Base-by-base conservation (phyloP, 225 moss, liverwort and hornwort genomes). In the Neckera pumila region DNA sequence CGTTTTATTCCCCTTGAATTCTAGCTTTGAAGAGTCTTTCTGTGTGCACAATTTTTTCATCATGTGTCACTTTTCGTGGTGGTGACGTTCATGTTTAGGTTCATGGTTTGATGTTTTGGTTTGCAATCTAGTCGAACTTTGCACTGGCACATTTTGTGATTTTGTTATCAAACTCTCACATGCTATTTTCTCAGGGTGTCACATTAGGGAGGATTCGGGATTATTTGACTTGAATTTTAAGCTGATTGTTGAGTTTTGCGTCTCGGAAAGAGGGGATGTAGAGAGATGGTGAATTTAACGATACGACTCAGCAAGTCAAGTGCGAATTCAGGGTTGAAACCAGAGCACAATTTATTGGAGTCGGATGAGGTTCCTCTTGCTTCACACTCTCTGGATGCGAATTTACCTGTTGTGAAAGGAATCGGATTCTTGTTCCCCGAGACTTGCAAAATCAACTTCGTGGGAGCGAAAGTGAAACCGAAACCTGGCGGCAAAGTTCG, bases 211-310 rank as follows among this genome's bases (percentile, higher is more conserved):
- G 31, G 56, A 43, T 86, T 67, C 18, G 57, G 70, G 45, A 85
- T 74, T 56, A 25, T 43, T 14, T 51, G 26, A 31, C 76, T 76
- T 76, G 25, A 57, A n/a, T 67, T 87, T 66, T 81, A 61, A 85
- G 43, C 27, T 87, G 67, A 47, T 69, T 88, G 36, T 78, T 71
- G 42, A 90, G 56, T 27, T 69, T 61, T 81, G 84, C 85, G 67
- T 81, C 62, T 84, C 14, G 49, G 60, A 62, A 70, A 20, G 85
- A 61, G 83, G 80, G 57, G 47, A 87, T 89, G 21, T 75, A 72
- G 76, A 82, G 84, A 86, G 79, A 98, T 98, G 97, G 97, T 96
- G 89, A 98, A 96, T 92, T 90, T 98, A 84, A 96, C 91, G 53
- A 98, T 98, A 81, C 93, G 92, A 58, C 96, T 98, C 49, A 95